Percentiles rank a stretch among this genome's conserved stretches.
phyloP scores from a whole-genome alignment of 2,329 filamentous ascomycete species.

The Clathrospora elynae region DNA sequence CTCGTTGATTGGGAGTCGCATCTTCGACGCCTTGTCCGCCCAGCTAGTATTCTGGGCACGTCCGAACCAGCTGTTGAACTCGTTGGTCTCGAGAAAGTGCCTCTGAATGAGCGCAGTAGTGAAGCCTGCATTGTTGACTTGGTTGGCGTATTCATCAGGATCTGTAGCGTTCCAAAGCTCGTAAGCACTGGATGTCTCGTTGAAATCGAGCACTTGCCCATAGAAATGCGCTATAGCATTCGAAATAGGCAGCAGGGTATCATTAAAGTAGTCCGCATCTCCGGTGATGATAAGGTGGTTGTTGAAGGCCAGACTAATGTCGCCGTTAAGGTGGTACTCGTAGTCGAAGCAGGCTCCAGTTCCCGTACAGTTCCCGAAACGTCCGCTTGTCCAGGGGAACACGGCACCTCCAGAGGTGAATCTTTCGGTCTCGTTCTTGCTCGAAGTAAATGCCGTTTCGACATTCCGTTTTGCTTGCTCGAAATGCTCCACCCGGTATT shows the following conservation, averaged over 20 bases:
- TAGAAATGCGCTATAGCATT: conserved; percentile 68
- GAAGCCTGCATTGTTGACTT: conserved; percentile 69
- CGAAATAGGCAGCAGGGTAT: conserved; percentile 65
- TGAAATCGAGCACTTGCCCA: conserved; percentile 63
- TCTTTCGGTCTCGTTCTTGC: conserved; percentile 62
- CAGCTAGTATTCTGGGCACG: conserved; percentile 62
- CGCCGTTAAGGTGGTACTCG: conserved; percentile 72
- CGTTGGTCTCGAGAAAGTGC: conserved; percentile 62
- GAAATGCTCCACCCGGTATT: conserved; percentile 65
- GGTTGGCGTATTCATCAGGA: conserved; percentile 72
- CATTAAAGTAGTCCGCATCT: conserved; percentile 61
- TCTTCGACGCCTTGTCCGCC: conserved; percentile 60
- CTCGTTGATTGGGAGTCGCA: conserved; percentile 60
- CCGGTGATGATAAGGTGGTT: conserved; percentile 67
- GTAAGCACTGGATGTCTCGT: conserved; percentile 51
- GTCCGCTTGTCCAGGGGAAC: conserved; percentile 70
- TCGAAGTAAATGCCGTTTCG: conserved; percentile 59
- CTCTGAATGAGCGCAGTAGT: conserved; percentile 67
- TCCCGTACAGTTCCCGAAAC: conserved; percentile 70
- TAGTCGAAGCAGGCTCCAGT: conserved; percentile 70
- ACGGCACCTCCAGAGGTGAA: conserved; percentile 65
- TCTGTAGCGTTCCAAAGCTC: conserved; percentile 66
- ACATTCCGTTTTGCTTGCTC: conserved; percentile 66
- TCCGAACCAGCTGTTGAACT: conserved; percentile 62
- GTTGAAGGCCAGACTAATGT: conserved; percentile 67